phyloP scores from a whole-genome alignment of 169 alveolate species.

The Eimeria maxima region DNA sequence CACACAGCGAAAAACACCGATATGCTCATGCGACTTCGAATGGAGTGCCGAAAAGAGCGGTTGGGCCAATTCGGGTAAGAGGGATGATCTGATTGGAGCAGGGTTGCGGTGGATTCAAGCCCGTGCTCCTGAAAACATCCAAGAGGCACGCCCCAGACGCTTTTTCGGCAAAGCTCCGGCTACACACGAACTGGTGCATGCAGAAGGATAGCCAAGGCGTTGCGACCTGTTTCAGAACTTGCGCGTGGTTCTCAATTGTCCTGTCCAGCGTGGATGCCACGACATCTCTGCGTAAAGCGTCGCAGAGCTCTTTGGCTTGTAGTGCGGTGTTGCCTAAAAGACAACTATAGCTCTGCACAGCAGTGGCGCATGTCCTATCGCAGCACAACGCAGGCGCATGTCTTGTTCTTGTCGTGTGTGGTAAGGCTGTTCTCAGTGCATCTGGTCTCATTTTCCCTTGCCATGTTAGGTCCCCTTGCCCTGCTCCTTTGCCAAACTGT shows the following conservation, averaged over 20 bases:
- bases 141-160: background rate
- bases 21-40: background rate
- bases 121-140: background rate
- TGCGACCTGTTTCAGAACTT: slow-evolving; percentile 80
- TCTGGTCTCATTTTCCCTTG: background rate
- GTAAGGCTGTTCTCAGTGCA: background rate
- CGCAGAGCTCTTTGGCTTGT: slow-evolving; percentile 74
- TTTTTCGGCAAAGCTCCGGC: background rate
- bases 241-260: slow-evolving; percentile 80
- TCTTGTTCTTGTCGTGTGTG: background rate
- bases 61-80: background rate
- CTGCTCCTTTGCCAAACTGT: background rate
- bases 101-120: background rate
- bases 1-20: background rate
- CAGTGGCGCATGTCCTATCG: slow-evolving; percentile 63
- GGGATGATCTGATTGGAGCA: background rate
- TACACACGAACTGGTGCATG: background rate
- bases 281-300: slow-evolving; percentile 80
- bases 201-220: background rate
- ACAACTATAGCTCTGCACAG: slow-evolving; percentile 37
- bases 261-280: slow-evolving; percentile 78
- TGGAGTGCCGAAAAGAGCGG: background rate
- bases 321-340: slow-evolving; percentile 51
- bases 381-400: slow-evolving; percentile 13
- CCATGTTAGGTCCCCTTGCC: background rate